Evolutionary conservation across 306 rosid genomes (phyloP).

Genomic region (Ammopiptanthus mongolicus): DNA sequence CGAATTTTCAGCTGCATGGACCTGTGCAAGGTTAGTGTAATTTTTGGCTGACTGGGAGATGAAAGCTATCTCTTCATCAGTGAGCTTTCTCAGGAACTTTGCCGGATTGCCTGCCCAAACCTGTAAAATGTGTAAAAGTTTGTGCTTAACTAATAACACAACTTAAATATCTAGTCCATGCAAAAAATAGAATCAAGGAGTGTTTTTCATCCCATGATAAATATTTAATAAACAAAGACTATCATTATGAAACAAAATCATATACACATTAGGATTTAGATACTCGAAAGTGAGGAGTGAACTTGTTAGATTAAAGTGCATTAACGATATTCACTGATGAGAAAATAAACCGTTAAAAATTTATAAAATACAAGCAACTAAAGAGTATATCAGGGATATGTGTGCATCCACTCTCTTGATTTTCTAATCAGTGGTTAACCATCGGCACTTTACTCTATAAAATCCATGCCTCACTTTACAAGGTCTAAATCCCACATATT

Average conservation of each 20-base stretch:
- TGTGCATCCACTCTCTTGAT: neutral
- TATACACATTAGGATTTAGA: neutral
- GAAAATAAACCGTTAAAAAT: neutral
- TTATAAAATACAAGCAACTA: neutral
- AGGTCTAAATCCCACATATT: neutral
- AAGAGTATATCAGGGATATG: neutral
- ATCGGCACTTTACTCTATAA: neutral
- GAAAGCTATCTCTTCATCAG: conserved; percentile 78
- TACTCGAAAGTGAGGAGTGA: neutral
- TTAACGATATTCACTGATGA: neutral
- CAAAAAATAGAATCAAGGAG: neutral
- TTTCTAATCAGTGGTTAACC: neutral
- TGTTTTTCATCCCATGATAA: neutral
- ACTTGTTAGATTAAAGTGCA: neutral
- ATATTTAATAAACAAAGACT: neutral
- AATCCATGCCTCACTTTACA: neutral
- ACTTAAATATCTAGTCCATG: neutral
- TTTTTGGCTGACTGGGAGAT: conserved; percentile 77
- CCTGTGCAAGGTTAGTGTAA: conserved; percentile 86
- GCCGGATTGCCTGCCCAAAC: conserved; percentile 99
- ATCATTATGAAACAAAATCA: neutral
- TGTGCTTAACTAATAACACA: neutral
- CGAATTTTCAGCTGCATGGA: conserved; percentile 87
- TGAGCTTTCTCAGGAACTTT: conserved; percentile 85
- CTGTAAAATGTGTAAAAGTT: conserved; percentile 37